Base-by-base conservation (phyloP, 2,329 filamentous ascomycete genomes). In the Trematosphaeria pertusa region DNA sequence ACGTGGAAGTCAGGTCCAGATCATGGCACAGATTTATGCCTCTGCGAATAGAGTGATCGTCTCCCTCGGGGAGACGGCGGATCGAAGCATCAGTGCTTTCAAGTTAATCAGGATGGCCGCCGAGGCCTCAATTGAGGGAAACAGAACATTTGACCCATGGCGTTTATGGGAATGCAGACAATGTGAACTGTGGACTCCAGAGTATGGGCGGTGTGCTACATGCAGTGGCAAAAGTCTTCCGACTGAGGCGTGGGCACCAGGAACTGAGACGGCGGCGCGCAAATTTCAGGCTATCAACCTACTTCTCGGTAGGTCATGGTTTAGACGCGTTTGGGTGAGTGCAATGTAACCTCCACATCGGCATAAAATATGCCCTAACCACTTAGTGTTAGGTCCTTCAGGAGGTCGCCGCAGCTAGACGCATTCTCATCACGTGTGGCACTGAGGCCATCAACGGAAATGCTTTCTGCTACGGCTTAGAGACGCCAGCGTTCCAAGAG, bases 341-440 rank as follows among this genome's bases (percentile, higher is more conserved):
- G n/a, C n/a, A n/a, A n/a, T n/a, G n/a, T n/a, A n/a, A n/a, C n/a
- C n/a, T n/a, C n/a, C n/a, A n/a, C n/a, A n/a, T n/a, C n/a, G n/a
- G n/a, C n/a, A n/a, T n/a, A n/a, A n/a, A n/a, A n/a, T n/a, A n/a
- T n/a, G n/a, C n/a, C n/a, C n/a, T n/a, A n/a, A n/a, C n/a, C n/a
- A n/a, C n/a, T n/a, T n/a, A n/a, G n/a, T n/a, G n/a, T 11, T 37
- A 55, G 52, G 24, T 55, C 10, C 39, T 58, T 12, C 54, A 55
- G 31, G 52, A 58, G 34, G 48, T 57, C 19, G 51, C 51, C 20
- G 50, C 54, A 18, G 54, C 51, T 32, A 46, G 47, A 30, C 44
- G 46, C 33, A 21, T 54, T 14, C 19, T 43, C 19, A 36, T 54
- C n/a, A 45, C 26, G n/a, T 52, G 48, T 48, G 54, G 48, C 11